These are phyloP conservation scores for Ceriops zippeliana DNA, from an alignment of 345 rosid genomes.

Conservation along the genomic window DNA sequence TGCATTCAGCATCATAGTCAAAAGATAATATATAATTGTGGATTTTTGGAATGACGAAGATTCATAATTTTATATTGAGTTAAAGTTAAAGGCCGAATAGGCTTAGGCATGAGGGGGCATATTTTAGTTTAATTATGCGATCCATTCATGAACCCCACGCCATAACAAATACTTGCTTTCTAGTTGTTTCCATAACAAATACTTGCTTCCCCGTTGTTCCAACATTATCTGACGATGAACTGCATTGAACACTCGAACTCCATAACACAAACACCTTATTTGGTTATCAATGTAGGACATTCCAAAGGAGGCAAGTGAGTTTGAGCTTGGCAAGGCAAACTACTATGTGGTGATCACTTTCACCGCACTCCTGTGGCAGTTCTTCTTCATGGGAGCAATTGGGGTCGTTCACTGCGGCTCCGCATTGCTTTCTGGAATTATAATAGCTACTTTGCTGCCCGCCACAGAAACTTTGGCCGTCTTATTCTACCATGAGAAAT, in stretches of 20 bases:
- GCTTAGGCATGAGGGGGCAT: no score
- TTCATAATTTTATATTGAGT: no score
- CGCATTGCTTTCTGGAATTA: slow-evolving; percentile 30
- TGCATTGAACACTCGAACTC: no score
- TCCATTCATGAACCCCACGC: no score
- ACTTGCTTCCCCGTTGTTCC: not conserved
- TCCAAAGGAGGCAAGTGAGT: slow-evolving; percentile 21
- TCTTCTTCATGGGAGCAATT: slow-evolving; percentile 40
- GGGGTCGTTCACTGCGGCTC: slow-evolving; percentile 28
- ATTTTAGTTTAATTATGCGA: no score
- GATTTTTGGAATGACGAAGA: no score
- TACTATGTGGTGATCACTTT: slow-evolving; percentile 20
- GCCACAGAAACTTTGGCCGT: slow-evolving; percentile 30
- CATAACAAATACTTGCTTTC: not conserved
- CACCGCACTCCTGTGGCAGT: slow-evolving; percentile 31
- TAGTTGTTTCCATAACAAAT: not conserved
- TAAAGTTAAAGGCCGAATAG: no score
- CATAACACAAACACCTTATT: not conserved
- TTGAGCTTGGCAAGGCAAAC: slow-evolving; percentile 20
- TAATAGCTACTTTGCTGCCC: slow-evolving; percentile 30
- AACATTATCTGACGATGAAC: no score
- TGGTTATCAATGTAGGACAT: slow-evolving; percentile 24
- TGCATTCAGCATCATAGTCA: no score
- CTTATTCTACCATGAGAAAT: slow-evolving; percentile 27
- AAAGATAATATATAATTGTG: no score